Evolutionary conservation across 768 basidiomycete species (phyloP).

Genomic region (Galerina sulciceps): DNA sequence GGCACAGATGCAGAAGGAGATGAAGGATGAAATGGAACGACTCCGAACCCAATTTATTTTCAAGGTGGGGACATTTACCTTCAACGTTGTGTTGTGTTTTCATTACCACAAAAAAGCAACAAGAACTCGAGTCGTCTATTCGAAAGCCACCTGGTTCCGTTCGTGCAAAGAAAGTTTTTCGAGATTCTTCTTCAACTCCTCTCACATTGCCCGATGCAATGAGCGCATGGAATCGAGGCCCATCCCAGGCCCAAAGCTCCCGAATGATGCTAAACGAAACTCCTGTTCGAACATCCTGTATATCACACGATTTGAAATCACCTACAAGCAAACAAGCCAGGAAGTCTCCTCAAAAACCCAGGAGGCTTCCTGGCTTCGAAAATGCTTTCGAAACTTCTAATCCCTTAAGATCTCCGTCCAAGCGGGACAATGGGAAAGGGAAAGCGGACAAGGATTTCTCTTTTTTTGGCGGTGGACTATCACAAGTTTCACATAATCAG

Average conservation of each 20-base stretch:
- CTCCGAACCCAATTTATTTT: slow-evolving; percentile 71
- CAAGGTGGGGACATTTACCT: slow-evolving; percentile 48
- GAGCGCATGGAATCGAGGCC: slow-evolving; percentile 35
- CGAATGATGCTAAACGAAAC: slow-evolving; percentile 37
- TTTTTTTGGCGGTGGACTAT: slow-evolving; percentile 11
- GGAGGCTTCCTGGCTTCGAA: slow-evolving; percentile 55
- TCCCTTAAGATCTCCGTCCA: slow-evolving; percentile 32
- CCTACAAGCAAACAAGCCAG: slow-evolving; percentile 26
- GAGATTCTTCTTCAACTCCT: slow-evolving; percentile 44
- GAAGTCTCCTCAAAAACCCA: slow-evolving; percentile 39
- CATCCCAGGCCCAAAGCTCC: slow-evolving; percentile 25
- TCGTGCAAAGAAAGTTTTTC: slow-evolving; percentile 42
- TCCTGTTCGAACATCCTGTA: slow-evolving; percentile 39
- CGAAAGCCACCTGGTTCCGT: slow-evolving; percentile 52
- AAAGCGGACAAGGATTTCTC: slow-evolving; percentile 15
- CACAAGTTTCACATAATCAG: slow-evolving; percentile 10
- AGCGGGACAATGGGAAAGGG: slow-evolving; percentile 27
- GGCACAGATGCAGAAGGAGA: slow-evolving; percentile 57
- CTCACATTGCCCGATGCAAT: slow-evolving; percentile 43
- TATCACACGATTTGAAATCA: slow-evolving; percentile 23
- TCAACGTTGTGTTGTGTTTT: background rate
- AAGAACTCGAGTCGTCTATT: slow-evolving; percentile 62
- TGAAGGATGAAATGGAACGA: slow-evolving; percentile 72
- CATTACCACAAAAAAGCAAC: slow-evolving; percentile 52
- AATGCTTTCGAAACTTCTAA: slow-evolving; percentile 53